Percentiles rank a stretch among this genome's conserved stretches.
Evolutionary conservation across 2,329 filamentous ascomycete species (phyloP).

Genomic region (Ophiocordyceps camponoti-leonardi): DNA sequence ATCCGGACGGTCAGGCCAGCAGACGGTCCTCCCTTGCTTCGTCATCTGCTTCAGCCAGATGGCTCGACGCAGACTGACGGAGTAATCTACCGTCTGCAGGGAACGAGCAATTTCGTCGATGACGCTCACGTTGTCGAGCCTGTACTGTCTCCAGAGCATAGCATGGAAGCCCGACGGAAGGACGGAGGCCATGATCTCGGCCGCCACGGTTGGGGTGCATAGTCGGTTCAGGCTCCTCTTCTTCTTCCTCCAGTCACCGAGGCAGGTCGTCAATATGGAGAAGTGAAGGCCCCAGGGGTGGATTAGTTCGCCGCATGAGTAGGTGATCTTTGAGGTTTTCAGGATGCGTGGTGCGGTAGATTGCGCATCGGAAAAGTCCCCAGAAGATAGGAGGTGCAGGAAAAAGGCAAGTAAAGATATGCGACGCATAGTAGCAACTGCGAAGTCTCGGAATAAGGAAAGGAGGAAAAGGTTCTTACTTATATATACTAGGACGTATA

Average conservation of each 20-base stretch:
- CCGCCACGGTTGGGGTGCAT: background rate
- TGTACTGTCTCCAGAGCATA: background rate
- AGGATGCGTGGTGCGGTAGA: background rate
- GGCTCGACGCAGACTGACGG: background rate
- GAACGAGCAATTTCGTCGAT: background rate
- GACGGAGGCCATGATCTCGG: background rate
- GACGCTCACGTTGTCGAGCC: background rate
- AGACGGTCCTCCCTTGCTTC: background rate
- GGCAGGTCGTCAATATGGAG: background rate
- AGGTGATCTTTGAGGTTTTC: background rate
- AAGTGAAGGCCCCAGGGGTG: background rate
- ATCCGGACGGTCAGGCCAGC: background rate
- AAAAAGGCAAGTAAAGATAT: background rate
- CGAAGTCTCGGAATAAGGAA: background rate
- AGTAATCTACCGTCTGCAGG: background rate
- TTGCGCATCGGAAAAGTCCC: background rate
- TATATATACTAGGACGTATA: too few relatives aligned
- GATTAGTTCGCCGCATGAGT: background rate
- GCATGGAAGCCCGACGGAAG: background rate
- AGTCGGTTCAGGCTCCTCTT: background rate
- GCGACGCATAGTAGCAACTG: background rate
- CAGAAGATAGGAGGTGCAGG: background rate
- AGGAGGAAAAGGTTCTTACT: background rate
- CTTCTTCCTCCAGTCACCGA: background rate
- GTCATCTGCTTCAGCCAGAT: background rate